Evolutionary conservation across 2,329 filamentous ascomycete genomes (phyloP).

Genomic region (Fusarium sp.): DNA sequence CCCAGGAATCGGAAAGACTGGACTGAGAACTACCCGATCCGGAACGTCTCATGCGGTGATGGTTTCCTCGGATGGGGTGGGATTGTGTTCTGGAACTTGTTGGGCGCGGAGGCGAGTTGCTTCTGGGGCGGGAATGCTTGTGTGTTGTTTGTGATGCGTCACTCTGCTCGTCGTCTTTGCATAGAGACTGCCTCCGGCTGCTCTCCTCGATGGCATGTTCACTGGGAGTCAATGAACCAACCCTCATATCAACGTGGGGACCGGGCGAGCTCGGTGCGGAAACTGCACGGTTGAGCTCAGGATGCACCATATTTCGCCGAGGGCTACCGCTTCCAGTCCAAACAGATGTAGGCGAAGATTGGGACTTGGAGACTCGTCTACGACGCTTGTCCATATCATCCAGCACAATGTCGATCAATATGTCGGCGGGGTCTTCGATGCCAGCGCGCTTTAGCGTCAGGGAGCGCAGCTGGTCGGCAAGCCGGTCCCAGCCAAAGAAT

Average conservation of each 20-base stretch:
- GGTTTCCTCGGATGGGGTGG: constrained; percentile 73
- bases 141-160: constrained; percentile 56
- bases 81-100: constrained; percentile 79
- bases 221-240: constrained; percentile 69
- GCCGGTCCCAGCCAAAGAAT: constrained; percentile 95
- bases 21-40: constrained; percentile 95
- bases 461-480: constrained; percentile 91
- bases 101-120: constrained; percentile 84
- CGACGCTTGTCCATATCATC: constrained; percentile 96
- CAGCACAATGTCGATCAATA: constrained; percentile 91
- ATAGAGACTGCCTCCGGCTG: constrained; percentile 56
- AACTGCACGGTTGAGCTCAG: constrained; percentile 74
- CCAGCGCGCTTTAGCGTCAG: constrained; percentile 88
- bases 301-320: constrained; percentile 67
- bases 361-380: constrained; percentile 86
- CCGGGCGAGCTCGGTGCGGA: constrained; percentile 75
- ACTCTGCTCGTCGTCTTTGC: constrained; percentile 60
- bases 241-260: constrained; percentile 63
- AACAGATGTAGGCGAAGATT: constrained; percentile 80
- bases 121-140: constrained; percentile 70
- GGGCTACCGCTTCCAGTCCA: constrained; percentile 71
- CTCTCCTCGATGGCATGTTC: constrained; percentile 61
- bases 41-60: constrained; percentile 83
- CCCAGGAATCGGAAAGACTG: constrained; percentile 73
- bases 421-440: constrained; percentile 89